phyloP scores from a whole-genome alignment of 352 stramenopile species.

The Phytophthora uliginosa region DNA sequence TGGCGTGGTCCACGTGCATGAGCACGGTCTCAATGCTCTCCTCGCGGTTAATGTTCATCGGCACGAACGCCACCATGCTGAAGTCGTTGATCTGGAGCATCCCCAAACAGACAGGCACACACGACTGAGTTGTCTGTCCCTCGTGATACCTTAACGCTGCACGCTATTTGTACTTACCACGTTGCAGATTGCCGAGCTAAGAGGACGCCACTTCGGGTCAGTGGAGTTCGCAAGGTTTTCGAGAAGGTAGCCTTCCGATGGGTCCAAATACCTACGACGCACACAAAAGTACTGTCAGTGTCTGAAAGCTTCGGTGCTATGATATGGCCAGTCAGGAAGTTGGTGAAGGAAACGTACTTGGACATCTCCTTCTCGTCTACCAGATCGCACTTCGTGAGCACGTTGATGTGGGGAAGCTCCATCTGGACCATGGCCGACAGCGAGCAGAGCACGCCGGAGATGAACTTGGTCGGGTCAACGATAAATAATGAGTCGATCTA shows the following conservation, averaged over 20 bases:
- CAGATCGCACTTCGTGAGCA: conserved; percentile 94
- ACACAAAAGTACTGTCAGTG: conserved; percentile 8
- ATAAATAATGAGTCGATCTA: conserved; percentile 96
- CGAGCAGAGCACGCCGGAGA: conserved; percentile 97
- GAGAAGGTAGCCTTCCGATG: conserved; percentile 85
- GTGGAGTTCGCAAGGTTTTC: conserved; percentile 86
- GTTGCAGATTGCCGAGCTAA: conserved; percentile 88
- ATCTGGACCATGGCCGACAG: conserved; percentile 99
- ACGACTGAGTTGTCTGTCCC: conserved; percentile 13
- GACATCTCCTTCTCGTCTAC: conserved; percentile 91
- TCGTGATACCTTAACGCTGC: not conserved
- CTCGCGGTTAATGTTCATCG: conserved; percentile 97
- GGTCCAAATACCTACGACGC: conserved; percentile 74
- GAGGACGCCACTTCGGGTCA: conserved; percentile 85
- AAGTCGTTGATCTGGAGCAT: conserved; percentile 93
- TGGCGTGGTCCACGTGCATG: conserved; percentile 95
- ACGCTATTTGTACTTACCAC: conserved; percentile 62
- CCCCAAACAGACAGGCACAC: conserved; percentile 7
- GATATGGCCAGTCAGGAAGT: conserved; percentile 1
- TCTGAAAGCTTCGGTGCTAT: conserved; percentile 10
- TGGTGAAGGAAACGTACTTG: conserved; percentile 58
- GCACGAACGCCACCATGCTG: conserved; percentile 98
- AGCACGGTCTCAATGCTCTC: conserved; percentile 98
- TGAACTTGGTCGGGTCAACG: conserved; percentile 98
- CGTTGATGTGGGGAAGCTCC: conserved; percentile 97